phyloP scores from a whole-genome alignment of 306 rosid genomes.

The Castanopsis chinensis region DNA sequence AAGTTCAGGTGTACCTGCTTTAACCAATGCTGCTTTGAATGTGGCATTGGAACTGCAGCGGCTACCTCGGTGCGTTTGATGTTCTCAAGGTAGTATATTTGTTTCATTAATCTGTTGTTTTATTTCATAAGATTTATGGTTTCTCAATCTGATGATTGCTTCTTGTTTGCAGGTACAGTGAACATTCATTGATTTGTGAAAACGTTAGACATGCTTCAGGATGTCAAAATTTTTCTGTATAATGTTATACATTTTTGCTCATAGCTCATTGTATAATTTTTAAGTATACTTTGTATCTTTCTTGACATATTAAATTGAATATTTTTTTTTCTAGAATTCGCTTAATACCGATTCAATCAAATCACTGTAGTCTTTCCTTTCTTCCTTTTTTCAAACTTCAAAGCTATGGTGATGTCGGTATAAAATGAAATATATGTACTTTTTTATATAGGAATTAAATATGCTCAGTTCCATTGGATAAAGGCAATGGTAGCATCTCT shows the following conservation, averaged over 20 bases:
- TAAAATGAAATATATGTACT: background rate
- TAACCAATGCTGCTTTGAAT: slow-evolving; percentile 63
- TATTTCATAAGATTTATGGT: slow-evolving; percentile 2
- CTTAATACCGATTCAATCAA: slow-evolving; percentile 1
- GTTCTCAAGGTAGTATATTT: slow-evolving; percentile 24
- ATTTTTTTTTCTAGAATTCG: background rate
- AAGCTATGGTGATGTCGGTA: background rate
- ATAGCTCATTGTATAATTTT: slow-evolving; percentile 26
- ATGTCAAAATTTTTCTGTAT: slow-evolving; percentile 12
- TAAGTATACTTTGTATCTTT: slow-evolving; percentile 28
- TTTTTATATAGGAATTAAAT: background rate
- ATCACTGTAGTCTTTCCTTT: background rate
- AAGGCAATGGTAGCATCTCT: background rate
- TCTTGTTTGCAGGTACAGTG: slow-evolving; percentile 31
- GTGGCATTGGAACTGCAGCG: slow-evolving; percentile 91
- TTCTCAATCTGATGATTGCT: slow-evolving; percentile 6
- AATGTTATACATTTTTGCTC: background rate
- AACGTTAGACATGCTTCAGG: slow-evolving; percentile 6
- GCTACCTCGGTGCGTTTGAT: slow-evolving; percentile 83
- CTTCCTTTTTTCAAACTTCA: background rate
- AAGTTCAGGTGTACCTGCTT: slow-evolving; percentile 55
- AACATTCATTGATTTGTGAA: background rate
- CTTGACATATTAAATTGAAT: slow-evolving; percentile 16
- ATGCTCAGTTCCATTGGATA: background rate
- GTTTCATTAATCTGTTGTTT: slow-evolving; percentile 7